Conservation (phyloP, 768 basidiomycete species). For the Imleria badia region DNA sequence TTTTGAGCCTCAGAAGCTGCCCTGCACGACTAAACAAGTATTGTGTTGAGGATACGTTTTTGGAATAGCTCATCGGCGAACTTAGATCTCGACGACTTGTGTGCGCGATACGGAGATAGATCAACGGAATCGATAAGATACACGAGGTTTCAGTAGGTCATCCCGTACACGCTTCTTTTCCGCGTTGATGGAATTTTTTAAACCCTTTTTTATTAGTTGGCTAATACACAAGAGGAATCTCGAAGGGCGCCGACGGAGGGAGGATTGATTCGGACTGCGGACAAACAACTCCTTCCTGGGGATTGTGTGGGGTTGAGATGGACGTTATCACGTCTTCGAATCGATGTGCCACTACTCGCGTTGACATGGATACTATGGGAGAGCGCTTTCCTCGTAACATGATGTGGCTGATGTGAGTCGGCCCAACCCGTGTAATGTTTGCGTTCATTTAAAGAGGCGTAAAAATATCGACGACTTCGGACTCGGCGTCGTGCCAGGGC, state of each 20-base stretch:
- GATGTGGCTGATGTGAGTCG: not conserved
- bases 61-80: conserved; percentile 1
- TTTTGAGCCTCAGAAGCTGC: conserved; percentile 3
- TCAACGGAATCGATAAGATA: conserved; percentile 22
- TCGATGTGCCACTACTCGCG: not conserved
- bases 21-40: conserved; percentile 6
- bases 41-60: conserved; percentile 10
- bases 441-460: conserved; percentile 4
- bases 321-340: conserved; percentile 3
- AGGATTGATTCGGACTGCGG: conserved; percentile 1
- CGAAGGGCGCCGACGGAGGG: conserved; percentile 1
- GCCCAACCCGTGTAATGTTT: not conserved
- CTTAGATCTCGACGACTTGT: conserved; percentile 13
- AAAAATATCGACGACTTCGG: not conserved
- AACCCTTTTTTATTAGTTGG: not conserved
- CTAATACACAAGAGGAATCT: not conserved
- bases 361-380: conserved; percentile 22
- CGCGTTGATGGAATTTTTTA: not conserved
- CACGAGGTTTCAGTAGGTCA: conserved; percentile 11
- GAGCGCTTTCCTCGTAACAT: conserved; percentile 1
- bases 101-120: conserved; percentile 12
- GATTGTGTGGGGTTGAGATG: conserved; percentile 12
- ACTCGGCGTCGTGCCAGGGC: not conserved
- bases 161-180: not conserved
- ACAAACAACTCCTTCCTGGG: not conserved